Evolutionary conservation across 805 yeast species (phyloP).

Genomic region (Candida cerambycidarum): DNA sequence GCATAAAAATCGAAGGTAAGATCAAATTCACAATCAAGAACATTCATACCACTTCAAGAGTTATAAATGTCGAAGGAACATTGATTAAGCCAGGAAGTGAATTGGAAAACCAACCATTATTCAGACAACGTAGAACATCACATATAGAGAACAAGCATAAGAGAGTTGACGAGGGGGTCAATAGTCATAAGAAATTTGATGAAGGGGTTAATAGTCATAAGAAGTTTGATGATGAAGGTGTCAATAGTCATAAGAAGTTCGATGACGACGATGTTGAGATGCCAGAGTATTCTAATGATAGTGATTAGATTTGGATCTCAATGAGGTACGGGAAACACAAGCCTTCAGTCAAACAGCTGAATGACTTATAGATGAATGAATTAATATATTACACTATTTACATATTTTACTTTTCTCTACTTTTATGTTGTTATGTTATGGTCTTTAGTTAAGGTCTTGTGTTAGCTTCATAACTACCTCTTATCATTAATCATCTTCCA

Average conservation of each 20-base stretch:
- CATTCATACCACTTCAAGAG: constrained; percentile 74
- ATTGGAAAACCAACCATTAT: constrained; percentile 55
- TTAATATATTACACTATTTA: constrained; percentile 5
- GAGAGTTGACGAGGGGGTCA: constrained; percentile 44
- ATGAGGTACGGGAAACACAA: background rate
- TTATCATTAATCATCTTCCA: constrained; percentile 47
- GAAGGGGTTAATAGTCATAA: constrained; percentile 25
- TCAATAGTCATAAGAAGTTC: constrained; percentile 16
- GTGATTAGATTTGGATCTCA: background rate
- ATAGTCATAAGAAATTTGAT: constrained; percentile 49
- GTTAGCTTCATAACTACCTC: constrained; percentile 15
- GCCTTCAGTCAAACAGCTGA: too few species aligned
- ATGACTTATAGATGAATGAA: background rate
- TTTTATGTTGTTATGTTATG: too few species aligned
- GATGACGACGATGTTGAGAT: constrained; percentile 11
- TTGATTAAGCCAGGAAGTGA: constrained; percentile 60
- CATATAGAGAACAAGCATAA: constrained; percentile 29
- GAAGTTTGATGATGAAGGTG: constrained; percentile 13
- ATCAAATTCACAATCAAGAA: constrained; percentile 71
- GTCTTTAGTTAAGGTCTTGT: too few species aligned
- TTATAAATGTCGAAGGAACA: constrained; percentile 88
- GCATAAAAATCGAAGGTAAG: constrained; percentile 77
- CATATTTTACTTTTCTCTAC: background rate
- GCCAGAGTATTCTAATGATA: constrained; percentile 18
- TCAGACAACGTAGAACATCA: constrained; percentile 34